These are phyloP conservation scores for Tirmania nivea DNA, from an alignment of 495 filamentous ascomycete species.

Conservation along the genomic window DNA sequence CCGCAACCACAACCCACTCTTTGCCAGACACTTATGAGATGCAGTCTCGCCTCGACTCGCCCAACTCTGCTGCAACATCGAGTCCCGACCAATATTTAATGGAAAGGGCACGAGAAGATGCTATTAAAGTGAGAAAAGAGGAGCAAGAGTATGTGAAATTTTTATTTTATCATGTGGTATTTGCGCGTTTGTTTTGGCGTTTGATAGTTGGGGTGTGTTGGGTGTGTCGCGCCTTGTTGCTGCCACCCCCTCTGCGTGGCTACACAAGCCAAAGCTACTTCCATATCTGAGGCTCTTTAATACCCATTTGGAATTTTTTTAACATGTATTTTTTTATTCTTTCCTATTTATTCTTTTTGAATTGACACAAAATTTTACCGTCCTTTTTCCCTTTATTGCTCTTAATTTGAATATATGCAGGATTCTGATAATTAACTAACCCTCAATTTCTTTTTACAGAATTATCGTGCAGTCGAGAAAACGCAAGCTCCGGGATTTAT, in stretches of 20 bases:
- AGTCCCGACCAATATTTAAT: background rate
- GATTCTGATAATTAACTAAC: too few species aligned
- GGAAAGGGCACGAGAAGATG: background rate
- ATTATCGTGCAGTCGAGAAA: constrained; percentile 15
- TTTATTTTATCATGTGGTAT: background rate
- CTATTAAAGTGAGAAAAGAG: background rate
- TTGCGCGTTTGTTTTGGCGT: background rate
- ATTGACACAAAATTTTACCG: too few species aligned
- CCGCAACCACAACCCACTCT: background rate
- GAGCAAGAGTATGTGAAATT: background rate
- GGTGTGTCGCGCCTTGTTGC: background rate
- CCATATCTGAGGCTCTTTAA: too few species aligned
- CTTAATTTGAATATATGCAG: too few species aligned
- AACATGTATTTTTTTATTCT: too few species aligned
- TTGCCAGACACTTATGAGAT: background rate
- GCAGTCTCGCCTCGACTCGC: background rate
- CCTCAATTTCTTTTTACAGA: background rate
- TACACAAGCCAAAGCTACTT: background rate
- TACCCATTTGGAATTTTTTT: too few species aligned
- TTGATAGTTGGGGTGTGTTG: background rate
- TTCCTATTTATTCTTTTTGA: too few species aligned
- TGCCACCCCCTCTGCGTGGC: background rate
- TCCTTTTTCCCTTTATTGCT: too few species aligned
- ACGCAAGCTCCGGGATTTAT: constrained; percentile 18
- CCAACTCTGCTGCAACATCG: background rate